These are phyloP conservation scores for Pisolithus sp. DNA, from an alignment of 768 basidiomycete genomes.

Conservation along the genomic window DNA sequence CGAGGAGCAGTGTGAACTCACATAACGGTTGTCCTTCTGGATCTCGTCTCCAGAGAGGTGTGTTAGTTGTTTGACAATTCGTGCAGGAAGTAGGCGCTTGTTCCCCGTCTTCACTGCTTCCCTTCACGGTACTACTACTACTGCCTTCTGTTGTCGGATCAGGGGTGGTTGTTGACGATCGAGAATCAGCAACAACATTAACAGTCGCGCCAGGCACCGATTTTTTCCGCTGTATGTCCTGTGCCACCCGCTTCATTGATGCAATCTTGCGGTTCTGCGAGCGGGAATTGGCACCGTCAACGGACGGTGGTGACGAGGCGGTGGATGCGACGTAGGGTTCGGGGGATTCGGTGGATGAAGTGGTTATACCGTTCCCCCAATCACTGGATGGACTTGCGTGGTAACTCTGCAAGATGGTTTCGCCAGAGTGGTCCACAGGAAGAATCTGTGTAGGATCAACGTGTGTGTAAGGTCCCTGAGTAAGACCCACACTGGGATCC, in stretches of 20 bases:
- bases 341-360: constrained; percentile 70
- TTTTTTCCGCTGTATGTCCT: constrained; percentile 52
- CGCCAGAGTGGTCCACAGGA: constrained; percentile 34
- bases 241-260: constrained; percentile 54
- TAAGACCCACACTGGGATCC: constrained; percentile 34
- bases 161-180: constrained; percentile 63
- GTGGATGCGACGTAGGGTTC: constrained; percentile 64
- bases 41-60: constrained; percentile 88
- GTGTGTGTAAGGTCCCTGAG: constrained; percentile 59
- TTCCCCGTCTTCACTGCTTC: constrained; percentile 59
- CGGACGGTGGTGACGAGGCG: constrained; percentile 69
- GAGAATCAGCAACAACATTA: constrained; percentile 25
- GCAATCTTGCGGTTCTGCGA: constrained; percentile 52
- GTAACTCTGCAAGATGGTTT: constrained; percentile 42
- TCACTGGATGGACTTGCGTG: constrained; percentile 80
- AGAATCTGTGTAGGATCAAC: constrained; percentile 91
- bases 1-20: constrained; percentile 32
- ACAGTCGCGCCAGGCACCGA: constrained; percentile 23
- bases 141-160: constrained; percentile 39
- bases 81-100: constrained; percentile 79
- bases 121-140: constrained; percentile 29
- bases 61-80: constrained; percentile 94
- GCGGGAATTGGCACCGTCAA: constrained; percentile 39
- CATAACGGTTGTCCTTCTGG: constrained; percentile 90
- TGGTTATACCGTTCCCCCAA: constrained; percentile 64